phyloP scores from a whole-genome alignment of 495 filamentous ascomycete genomes.

The Amphirosellinia nigrospora region DNA sequence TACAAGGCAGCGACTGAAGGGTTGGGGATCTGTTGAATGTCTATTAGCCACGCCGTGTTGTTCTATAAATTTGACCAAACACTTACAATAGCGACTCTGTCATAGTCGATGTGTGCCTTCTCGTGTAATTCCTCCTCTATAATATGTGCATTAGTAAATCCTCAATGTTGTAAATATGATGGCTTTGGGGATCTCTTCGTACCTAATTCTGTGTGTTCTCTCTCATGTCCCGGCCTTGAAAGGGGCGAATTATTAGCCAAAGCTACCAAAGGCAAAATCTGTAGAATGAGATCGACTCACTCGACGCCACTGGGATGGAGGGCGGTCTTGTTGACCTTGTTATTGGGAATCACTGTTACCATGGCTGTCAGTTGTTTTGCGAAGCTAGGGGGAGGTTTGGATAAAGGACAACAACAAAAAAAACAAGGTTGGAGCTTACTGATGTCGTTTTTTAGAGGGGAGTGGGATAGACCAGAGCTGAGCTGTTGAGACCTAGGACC shows the following conservation, averaged over 20 bases:
- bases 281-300: slow-evolving; percentile 60
- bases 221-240: slow-evolving; percentile 66
- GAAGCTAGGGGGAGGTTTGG: slow-evolving; percentile 39
- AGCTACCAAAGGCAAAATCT: background rate
- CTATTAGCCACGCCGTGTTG: slow-evolving; percentile 25
- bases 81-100: slow-evolving; percentile 94
- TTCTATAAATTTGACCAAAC: background rate
- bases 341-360: slow-evolving; percentile 68
- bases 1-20: slow-evolving; percentile 90
- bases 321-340: slow-evolving; percentile 82
- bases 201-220: slow-evolving; percentile 89
- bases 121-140: slow-evolving; percentile 94
- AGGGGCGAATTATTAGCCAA: background rate
- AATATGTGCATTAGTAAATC: slow-evolving; percentile 30
- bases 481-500: slow-evolving; percentile 53
- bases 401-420: slow-evolving; percentile 52
- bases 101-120: slow-evolving; percentile 98
- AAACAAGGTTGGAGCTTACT: slow-evolving; percentile 39
- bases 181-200: slow-evolving; percentile 26
- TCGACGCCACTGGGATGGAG: slow-evolving; percentile 89
- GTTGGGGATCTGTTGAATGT: slow-evolving; percentile 74
- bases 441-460: slow-evolving; percentile 41
- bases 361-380: slow-evolving; percentile 47
- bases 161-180: background rate
- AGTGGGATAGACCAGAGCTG: slow-evolving; percentile 37